Percentiles rank a stretch among this genome's conserved stretches.
phyloP scores from a whole-genome alignment of 768 basidiomycete genomes.

The Terana coerulea region DNA sequence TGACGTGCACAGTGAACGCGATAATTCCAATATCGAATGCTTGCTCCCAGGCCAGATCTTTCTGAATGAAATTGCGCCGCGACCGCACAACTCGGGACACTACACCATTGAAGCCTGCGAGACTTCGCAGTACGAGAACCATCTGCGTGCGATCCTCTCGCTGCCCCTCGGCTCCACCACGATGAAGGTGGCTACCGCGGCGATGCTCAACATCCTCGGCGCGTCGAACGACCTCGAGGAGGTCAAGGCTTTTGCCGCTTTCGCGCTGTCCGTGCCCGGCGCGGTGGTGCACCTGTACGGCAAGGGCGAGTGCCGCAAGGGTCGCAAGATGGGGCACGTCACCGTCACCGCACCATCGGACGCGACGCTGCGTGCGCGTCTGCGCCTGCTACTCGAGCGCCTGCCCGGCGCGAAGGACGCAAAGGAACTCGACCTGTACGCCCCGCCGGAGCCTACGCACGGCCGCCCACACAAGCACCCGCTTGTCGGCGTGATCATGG shows the following conservation, averaged over 20 bases:
- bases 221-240: slow-evolving; percentile 60
- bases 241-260: slow-evolving; percentile 50
- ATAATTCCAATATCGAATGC: too few species aligned
- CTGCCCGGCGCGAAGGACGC: slow-evolving; percentile 44
- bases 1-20: not conserved
- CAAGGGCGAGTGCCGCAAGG: slow-evolving; percentile 84
- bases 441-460: slow-evolving; percentile 41
- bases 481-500: slow-evolving; percentile 95
- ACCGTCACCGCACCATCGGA: slow-evolving; percentile 85
- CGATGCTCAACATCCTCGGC: slow-evolving; percentile 97
- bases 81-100: slow-evolving; percentile 98
- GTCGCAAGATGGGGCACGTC: slow-evolving; percentile 97
- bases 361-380: slow-evolving; percentile 59
- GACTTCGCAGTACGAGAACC: slow-evolving; percentile 96
- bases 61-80: slow-evolving; percentile 96
- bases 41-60: slow-evolving; percentile 57
- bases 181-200: slow-evolving; percentile 81
- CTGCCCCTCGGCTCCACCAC: slow-evolving; percentile 87
- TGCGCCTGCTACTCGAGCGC: slow-evolving; percentile 71
- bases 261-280: slow-evolving; percentile 68
- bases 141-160: slow-evolving; percentile 88
- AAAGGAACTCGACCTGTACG: slow-evolving; percentile 50
- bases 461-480: slow-evolving; percentile 65
- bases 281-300: slow-evolving; percentile 89
- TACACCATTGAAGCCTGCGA: slow-evolving; percentile 98